Evolutionary conservation across 1,284 basidiomycete species (phyloP).

Genomic region (Microbotryomycetes sp.): DNA sequence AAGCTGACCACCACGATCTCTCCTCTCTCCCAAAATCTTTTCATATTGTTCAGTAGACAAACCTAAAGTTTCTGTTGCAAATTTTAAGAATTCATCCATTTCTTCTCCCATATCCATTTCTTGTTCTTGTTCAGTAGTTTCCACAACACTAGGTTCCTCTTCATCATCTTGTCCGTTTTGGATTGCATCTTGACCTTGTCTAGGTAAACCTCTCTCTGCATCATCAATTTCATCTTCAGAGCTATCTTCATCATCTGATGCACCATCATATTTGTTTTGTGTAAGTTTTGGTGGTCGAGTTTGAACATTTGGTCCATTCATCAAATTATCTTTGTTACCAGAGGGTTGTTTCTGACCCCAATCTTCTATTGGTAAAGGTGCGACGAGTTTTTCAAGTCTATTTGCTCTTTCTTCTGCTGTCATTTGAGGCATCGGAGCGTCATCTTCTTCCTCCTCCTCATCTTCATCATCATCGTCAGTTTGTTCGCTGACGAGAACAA

Average conservation of each 20-base stretch:
- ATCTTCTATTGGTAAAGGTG: constrained; percentile 42
- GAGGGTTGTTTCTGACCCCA: constrained; percentile 43
- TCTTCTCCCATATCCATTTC: constrained; percentile 81
- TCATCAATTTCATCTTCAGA: constrained; percentile 26
- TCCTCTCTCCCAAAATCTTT: constrained; percentile 67
- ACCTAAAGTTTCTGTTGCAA: constrained; percentile 80
- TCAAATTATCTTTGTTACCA: no score
- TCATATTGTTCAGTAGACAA: constrained; percentile 77
- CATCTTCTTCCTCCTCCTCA: constrained; percentile 41
- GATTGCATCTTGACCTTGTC: constrained; percentile 33
- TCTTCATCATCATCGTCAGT: constrained; percentile 35
- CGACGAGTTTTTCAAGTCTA: constrained; percentile 43
- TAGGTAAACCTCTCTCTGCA: not conserved
- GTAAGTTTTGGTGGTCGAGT: constrained; percentile 14
- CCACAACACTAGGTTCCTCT: constrained; percentile 53
- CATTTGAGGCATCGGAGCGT: constrained; percentile 29
- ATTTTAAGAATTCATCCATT: constrained; percentile 84
- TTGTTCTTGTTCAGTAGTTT: constrained; percentile 40
- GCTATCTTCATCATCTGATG: constrained; percentile 17
- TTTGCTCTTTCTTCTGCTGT: constrained; percentile 40
- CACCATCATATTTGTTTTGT: constrained; percentile 33
- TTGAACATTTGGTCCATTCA: not conserved
- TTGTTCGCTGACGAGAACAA: constrained; percentile 13
- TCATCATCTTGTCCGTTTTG: constrained; percentile 56
- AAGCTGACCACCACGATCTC: constrained; percentile 62